Conservation (phyloP, 2,329 filamentous ascomycete species). For the Macrophomina pseudophaseolina region DNA sequence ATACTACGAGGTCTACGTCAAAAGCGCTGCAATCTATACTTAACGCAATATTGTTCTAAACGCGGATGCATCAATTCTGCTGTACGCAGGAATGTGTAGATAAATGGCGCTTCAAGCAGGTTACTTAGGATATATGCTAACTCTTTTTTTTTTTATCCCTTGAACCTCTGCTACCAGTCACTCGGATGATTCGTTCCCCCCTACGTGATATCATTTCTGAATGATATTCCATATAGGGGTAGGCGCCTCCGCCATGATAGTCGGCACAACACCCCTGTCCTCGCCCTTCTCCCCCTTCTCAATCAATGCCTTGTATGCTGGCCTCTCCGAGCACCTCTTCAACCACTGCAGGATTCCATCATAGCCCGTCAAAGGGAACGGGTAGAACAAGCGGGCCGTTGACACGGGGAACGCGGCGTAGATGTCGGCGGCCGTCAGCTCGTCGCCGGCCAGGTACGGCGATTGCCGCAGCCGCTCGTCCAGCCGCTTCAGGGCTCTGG, state of each 20-base stretch:
- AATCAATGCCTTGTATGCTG: conserved; percentile 25
- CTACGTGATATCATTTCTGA: background rate
- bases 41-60: too few species aligned
- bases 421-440: conserved; percentile 69
- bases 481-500: conserved; percentile 50
- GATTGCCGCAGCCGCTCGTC: conserved; percentile 55
- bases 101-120: too few species aligned
- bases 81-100: too few species aligned
- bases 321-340: conserved; percentile 12
- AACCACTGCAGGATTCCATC: conserved; percentile 33
- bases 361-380: conserved; percentile 35
- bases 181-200: too few species aligned
- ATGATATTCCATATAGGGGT: background rate
- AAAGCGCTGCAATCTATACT: too few species aligned
- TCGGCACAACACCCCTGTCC: conserved; percentile 19
- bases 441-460: conserved; percentile 62
- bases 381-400: conserved; percentile 62
- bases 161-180: too few species aligned
- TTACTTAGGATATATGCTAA: too few species aligned
- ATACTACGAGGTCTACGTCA: too few species aligned
- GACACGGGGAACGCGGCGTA: conserved; percentile 67
- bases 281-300: conserved; percentile 27
- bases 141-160: too few species aligned
- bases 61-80: too few species aligned
- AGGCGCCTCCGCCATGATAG: conserved; percentile 19